Evolutionary conservation across 805 yeast genomes (phyloP), one percentile per base, ranked within the genome.

Genomic region (Saturnispora besseyi): DNA sequence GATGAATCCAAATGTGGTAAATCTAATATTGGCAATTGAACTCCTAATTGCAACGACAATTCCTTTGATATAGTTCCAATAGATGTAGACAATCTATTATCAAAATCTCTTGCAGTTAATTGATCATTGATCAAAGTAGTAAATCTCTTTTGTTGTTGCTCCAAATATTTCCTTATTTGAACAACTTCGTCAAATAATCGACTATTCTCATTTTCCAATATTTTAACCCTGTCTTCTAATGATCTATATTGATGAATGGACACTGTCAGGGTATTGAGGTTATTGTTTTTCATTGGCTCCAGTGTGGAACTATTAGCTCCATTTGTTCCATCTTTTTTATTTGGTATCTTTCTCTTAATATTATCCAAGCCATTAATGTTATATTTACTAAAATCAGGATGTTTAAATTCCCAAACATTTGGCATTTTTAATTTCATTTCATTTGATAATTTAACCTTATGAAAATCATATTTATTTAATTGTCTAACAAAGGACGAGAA

Each of bases 401-500:
- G 98, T 62, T 82, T 81, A 70, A 93, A 91, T 64, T 91, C 97
- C 97, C 98, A 91, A 34, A 64, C 51, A 38, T 61, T 59, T 64
- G 83, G 79, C 50, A 82, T 88, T 37, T 89, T 86, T 59, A 81
- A 81, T 51, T 79, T 79, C 52, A 73, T 67, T 57, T 81, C 89
- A 51, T 73, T 77, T 38, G 85, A 71, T 43, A 79, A 73, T 62
- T 91, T 87, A 42, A 93, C 95, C 69, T 93, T 93, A 72, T 93
- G 99, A 72, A 93, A 93, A 67, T 91, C 99, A 63, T 93, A 93
- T 67, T 93, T 93, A 74, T 93, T 93, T 59, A 93, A 73, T 64
- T 93, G 99, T 43, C 99, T 78, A 21, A 91, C 98, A 70, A 91
- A 91, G 58, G 90, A 80, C 34, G 98, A 91, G 69, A 91, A 93